Evolutionary conservation across 2,329 filamentous ascomycete species (phyloP).

Genomic region (Epichloe scottii): DNA sequence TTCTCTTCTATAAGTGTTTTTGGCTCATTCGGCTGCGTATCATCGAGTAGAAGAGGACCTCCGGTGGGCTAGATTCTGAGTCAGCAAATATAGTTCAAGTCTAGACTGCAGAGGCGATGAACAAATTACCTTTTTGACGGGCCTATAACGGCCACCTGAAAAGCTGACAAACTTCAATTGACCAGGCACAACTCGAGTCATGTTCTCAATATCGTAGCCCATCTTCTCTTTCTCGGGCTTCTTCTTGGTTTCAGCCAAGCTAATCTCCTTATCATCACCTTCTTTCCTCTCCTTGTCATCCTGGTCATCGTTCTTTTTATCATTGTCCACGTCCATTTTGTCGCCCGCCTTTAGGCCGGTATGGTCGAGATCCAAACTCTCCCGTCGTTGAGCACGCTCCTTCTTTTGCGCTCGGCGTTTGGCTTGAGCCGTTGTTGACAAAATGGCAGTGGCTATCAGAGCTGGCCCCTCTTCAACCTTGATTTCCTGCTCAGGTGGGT

Average conservation of each 20-base stretch:
- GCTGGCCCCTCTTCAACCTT: conserved; percentile 90
- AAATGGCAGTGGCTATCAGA: conserved; percentile 85
- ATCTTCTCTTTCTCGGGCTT: conserved; percentile 93
- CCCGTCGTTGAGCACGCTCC: conserved; percentile 74
- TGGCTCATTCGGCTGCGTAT: conserved; percentile 65
- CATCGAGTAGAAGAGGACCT: conserved; percentile 81
- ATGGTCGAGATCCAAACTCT: conserved; percentile 91
- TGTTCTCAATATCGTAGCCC: conserved; percentile 91
- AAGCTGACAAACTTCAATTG: conserved; percentile 97
- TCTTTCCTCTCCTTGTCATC: conserved; percentile 51
- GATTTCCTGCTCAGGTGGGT: conserved; percentile 90
- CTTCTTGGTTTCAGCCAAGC: conserved; percentile 58
- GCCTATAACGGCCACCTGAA: conserved; percentile 78
- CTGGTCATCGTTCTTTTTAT: conserved; percentile 40
- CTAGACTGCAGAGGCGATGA: neutral
- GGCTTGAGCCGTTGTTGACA: conserved; percentile 93
- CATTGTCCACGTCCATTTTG: conserved; percentile 79
- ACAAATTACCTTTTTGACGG: conserved; percentile 64
- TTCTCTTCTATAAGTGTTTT: conserved; percentile 84
- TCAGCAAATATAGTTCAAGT: conserved; percentile 12
- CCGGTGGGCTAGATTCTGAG: conserved; percentile 59
- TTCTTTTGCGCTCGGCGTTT: conserved; percentile 91
- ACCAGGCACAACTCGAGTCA: conserved; percentile 82
- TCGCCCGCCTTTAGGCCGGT: conserved; percentile 52
- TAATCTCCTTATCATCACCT: conserved; percentile 45